Base-by-base conservation (phyloP, 2,329 filamentous ascomycete species). In the Hortaea werneckii region DNA sequence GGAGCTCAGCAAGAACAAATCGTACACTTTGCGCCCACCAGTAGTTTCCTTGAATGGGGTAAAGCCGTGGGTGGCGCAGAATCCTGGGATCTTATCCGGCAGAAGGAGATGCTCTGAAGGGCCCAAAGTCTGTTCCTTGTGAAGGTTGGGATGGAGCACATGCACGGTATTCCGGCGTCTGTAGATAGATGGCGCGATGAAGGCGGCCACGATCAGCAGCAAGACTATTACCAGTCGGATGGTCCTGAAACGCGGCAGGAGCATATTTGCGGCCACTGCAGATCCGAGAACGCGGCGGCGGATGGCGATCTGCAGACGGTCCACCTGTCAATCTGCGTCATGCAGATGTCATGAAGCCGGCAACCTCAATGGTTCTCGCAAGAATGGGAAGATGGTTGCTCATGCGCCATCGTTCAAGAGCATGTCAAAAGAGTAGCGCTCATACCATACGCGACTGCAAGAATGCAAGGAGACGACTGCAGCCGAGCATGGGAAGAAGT, bases 1-100 rank as follows among this genome's bases (percentile, higher is more conserved):
- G 2, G 70, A 74, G 53, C 79, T 80, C 54, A 82, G 63, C 68
- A 82, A 74, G 54, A 80, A 69, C 1, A 83, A 67, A 57, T 83
- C 80, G 59, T 78, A 80, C 29, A 80, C 65, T 57, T 76, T 78
- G 42, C 76, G 70, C 32, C 32, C 32, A n/a, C 32, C 9, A 35
- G n/a, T 9, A 4, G 32, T 9, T 3, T 35, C 9, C 4, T 10
- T 7, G 26, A 35, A 49, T 8, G 29, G 7, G 4, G 32, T 9
- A 46, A 55, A 54, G 26, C 49, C 51, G 45, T 54, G 46, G 10
- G 46, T 45, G 4, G 30, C 27, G 30, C 53, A 55, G 40, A 50
- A 48, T 5, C 35, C 20, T 5, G 32, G n/a, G 29, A 44, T 48
- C 28, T 46, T 41, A 5, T 50, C 48, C 13, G 48, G 45, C 7